Evolutionary conservation across 306 rosid genomes (phyloP), one percentile per base, ranked within the genome.

Genomic region (Astragalus glycyphyllos): DNA sequence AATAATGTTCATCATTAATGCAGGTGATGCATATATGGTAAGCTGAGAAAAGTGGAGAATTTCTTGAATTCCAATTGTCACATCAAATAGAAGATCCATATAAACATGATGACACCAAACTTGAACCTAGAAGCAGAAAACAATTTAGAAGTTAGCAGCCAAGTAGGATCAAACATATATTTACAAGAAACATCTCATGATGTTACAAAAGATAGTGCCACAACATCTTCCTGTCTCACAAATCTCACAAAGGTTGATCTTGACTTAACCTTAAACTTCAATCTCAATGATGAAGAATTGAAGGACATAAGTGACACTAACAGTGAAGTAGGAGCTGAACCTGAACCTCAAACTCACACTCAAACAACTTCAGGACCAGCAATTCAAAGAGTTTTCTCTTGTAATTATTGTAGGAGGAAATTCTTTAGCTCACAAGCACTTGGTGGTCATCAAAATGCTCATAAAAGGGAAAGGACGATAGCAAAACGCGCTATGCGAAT

Each of bases 361-460:
- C 23, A 20, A 20, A 20, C 23, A 20, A 45, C 46, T 71, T 71
- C 89, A 20, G 84, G 51, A 12, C 37, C 84, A 8, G 68, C 73
- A 44, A 7, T 13, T 58, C 89, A 87, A 4, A 84, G 96, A 76
- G 82, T 89, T 37, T 92, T 92, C 90, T 83, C 96, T 13, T 92
- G 98, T 77, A 92, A 92, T 59, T 92, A 89, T 79, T 92, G 98
- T 56, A 60, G 77, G 82, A 85, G 98, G 40, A 89, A 89, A 73
- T 92, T 92, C 89, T 92, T 64, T 35, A 92, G 98, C 83, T 92
- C 98, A 0, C 98, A 92, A 86, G 98, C 98, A 3, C 72, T 92
- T 4, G 98, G 98, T 0, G 98, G 98, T 49, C 98, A 92, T 40
- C 98, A 92, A 71, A 92, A 92, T 64, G 98, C 98, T 51, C 98